Conservation (phyloP, 805 yeast species). For the Ogataea polymorpha region DNA sequence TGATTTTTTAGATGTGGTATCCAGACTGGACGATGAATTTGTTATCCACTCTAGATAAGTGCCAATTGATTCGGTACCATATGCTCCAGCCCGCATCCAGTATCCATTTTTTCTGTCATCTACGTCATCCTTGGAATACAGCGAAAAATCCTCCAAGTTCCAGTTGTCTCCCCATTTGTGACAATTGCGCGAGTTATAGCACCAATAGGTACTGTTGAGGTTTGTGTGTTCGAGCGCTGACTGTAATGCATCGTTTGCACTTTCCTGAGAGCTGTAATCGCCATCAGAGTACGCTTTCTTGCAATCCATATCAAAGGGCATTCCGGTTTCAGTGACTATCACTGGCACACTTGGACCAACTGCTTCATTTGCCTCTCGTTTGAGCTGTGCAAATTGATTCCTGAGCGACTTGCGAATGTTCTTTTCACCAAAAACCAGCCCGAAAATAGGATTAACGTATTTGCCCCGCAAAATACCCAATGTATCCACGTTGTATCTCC, state of each 20-base stretch:
- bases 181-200: constrained; percentile 67
- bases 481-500: constrained; percentile 79
- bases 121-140: constrained; percentile 70
- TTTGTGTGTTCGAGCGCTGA: constrained; percentile 74
- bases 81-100: constrained; percentile 10
- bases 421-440: constrained; percentile 77
- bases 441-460: constrained; percentile 68
- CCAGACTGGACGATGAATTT: constrained; percentile 12
- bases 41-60: constrained; percentile 27
- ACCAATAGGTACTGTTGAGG: constrained; percentile 81
- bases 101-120: constrained; percentile 15
- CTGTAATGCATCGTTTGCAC: constrained; percentile 80
- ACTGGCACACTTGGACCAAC: constrained; percentile 69
- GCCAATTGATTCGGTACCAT: constrained; percentile 18
- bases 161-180: constrained; percentile 89
- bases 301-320: constrained; percentile 93
- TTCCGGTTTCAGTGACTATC: constrained; percentile 90
- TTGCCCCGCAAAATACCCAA: constrained; percentile 79
- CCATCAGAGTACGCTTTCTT: constrained; percentile 67
- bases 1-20: constrained; percentile 6
- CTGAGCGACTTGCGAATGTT: constrained; percentile 71
- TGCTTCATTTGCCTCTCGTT: constrained; percentile 54
- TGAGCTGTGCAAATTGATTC: constrained; percentile 65
- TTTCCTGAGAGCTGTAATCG: constrained; percentile 67
- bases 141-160: constrained; percentile 92